These are phyloP conservation scores for Amauroascus verrucosus DNA, from an alignment of 2,329 filamentous ascomycete genomes.

Conservation along the genomic window DNA sequence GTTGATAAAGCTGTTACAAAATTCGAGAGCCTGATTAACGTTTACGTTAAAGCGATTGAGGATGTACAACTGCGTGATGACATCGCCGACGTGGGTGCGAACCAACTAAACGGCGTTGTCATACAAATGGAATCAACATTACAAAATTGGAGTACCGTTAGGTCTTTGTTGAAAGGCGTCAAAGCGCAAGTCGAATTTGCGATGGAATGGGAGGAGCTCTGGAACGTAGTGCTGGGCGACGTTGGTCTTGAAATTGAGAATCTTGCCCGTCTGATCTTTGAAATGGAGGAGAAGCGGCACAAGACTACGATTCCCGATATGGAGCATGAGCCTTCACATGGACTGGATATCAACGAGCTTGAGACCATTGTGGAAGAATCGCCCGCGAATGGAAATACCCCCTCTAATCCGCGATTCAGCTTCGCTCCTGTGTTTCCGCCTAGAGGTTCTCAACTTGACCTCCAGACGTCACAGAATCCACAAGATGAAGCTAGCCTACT, in stretches of 20 bases:
- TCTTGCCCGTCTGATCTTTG: conserved; percentile 72
- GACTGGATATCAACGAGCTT: conserved; percentile 72
- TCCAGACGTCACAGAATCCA: conserved; percentile 37
- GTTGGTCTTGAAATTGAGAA: conserved; percentile 82
- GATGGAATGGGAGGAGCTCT: conserved; percentile 98
- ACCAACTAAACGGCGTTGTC: conserved; percentile 65
- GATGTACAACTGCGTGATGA: conserved; percentile 71
- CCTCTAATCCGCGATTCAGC: conserved; percentile 56
- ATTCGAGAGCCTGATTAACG: conserved; percentile 81
- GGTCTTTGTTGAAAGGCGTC: conserved; percentile 62
- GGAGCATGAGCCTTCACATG: conserved; percentile 41
- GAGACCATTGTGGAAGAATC: conserved; percentile 90
- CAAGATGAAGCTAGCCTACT: conserved; percentile 83
- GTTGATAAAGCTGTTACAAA: conserved; percentile 61
- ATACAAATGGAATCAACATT: conserved; percentile 83
- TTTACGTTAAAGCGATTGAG: conserved; percentile 91
- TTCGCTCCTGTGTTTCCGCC: conserved; percentile 51
- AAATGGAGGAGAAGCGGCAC: conserved; percentile 95
- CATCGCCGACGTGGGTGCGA: conserved; percentile 57
- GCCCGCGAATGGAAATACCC: conserved; percentile 47
- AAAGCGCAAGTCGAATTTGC: conserved; percentile 90
- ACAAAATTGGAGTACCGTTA: conserved; percentile 73
- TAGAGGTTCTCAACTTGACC: conserved; percentile 32
- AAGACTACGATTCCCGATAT: conserved; percentile 57
- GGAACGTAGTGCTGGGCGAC: conserved; percentile 86